phyloP scores from a whole-genome alignment of 257 asterid species.

The Gentiana macrophylla region DNA sequence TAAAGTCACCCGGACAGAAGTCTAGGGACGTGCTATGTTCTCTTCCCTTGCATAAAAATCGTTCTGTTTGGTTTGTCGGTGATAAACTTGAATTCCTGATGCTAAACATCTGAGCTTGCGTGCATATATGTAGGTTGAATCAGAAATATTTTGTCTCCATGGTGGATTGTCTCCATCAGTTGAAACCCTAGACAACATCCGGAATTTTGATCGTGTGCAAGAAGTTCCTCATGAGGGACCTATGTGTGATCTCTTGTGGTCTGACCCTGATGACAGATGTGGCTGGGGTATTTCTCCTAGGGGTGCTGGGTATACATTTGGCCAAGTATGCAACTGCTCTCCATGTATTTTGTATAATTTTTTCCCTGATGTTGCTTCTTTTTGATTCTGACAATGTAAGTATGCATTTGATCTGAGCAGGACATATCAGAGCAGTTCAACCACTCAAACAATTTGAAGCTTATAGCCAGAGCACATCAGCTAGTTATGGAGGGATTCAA shows the following conservation, averaged over 20 bases:
- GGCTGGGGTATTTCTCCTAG: slow-evolving; percentile 91
- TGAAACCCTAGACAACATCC: slow-evolving; percentile 62
- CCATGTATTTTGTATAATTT: slow-evolving; percentile 1
- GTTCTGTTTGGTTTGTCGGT: neutral
- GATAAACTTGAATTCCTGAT: neutral
- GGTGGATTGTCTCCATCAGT: slow-evolving; percentile 80
- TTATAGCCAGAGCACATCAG: slow-evolving; percentile 84
- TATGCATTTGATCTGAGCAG: slow-evolving; percentile 25
- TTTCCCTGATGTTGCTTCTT: neutral
- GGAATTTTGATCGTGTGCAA: slow-evolving; percentile 76
- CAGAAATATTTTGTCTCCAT: slow-evolving; percentile 77
- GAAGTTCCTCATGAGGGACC: slow-evolving; percentile 90
- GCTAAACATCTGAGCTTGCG: slow-evolving; percentile 1
- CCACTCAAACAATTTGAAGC: slow-evolving; percentile 62
- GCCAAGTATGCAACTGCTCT: slow-evolving; percentile 40
- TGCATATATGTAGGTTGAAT: slow-evolving; percentile 50
- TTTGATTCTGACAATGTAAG: neutral
- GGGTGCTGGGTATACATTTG: slow-evolving; percentile 87
- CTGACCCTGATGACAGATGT: slow-evolving; percentile 80
- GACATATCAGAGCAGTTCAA: slow-evolving; percentile 83
- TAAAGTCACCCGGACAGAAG: neutral
- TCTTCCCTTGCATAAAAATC: neutral
- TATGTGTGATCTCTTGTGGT: slow-evolving; percentile 88
- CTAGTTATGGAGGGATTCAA: slow-evolving; percentile 86
- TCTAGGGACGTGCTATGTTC: neutral